Base-by-base conservation (phyloP, 805 yeast genomes). In the Brettanomyces sp. region DNA sequence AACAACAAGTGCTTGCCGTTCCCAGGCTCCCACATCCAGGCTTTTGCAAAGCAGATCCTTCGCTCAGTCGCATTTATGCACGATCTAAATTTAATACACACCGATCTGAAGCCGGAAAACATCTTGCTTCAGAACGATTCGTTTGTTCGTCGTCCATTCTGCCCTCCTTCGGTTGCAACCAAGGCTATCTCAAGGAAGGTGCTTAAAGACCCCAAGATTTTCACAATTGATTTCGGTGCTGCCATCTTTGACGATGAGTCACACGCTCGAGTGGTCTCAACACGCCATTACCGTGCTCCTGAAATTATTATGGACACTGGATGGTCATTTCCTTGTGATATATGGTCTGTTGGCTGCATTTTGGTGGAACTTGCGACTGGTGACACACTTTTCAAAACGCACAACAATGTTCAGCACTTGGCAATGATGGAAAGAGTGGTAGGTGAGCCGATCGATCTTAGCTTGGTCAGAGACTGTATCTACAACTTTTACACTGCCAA, bases 331-430 rank as follows among this genome's bases (percentile, higher is more conserved):
- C 95, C 97, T 1, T 91, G 98, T 63, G 99, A 93, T 62, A 70
- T 91, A 68, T 93, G 99, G 99, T 86, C 96, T 1, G 73, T 93
- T 39, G 99, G 96, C 1, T 91, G 98, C 63, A 87, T 93, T 13
- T 66, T 93, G 34, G 90, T 88, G 8, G 99, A 93, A 65, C 66
- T 93, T 43, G 81, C 86, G 36, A 87, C 95, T 18, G 99, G 99
- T 25, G 95, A 88, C 58, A 96, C 97, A 1, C 67, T 93, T 23
- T 93, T 91, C 65, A 89, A 87, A 53, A 93, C 98, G 1, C 96
- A 91, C 62, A 97, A 93, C 60, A 90, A 91, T 62, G 68, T 82
- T 43, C 98, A 91, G 63, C 99, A 93, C 65, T 69, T 93, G 62
- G 95, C 95, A 13, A 82, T 93, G 85, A 93, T 93, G 85, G 91